These are phyloP conservation scores for Colletotrichum tabaci DNA, from an alignment of 2,329 filamentous ascomycete genomes.

Conservation along the genomic window DNA sequence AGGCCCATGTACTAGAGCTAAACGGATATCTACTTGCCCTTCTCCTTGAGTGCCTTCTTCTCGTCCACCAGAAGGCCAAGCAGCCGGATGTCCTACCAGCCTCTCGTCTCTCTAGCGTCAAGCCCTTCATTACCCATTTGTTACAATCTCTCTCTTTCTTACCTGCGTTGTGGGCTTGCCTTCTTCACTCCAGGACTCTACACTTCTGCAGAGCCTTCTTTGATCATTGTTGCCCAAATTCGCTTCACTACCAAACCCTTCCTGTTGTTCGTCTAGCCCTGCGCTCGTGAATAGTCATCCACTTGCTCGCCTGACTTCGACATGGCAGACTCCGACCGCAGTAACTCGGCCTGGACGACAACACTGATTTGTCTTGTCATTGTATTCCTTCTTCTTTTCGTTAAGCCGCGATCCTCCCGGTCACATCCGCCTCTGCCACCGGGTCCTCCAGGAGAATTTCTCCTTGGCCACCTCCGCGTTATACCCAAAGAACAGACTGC, in stretches of 20 bases:
- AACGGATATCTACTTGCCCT: constrained; percentile 1
- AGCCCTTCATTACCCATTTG: background rate
- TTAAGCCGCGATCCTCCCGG: constrained; percentile 29
- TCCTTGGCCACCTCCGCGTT: constrained; percentile 57
- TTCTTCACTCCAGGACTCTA: background rate
- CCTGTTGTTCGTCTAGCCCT: background rate
- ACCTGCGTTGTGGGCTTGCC: background rate
- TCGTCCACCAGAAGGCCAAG: background rate
- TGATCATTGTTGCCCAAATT: background rate
- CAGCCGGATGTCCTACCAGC: background rate
- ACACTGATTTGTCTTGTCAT: constrained; percentile 24
- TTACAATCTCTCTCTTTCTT: background rate
- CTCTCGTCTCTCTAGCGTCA: constrained; percentile 13
- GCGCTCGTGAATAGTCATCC: background rate
- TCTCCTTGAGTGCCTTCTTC: constrained; percentile 1
- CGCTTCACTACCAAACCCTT: background rate
- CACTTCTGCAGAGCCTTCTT: background rate
- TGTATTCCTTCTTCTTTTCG: constrained; percentile 23
- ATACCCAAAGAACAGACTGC: constrained; percentile 46
- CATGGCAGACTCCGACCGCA: constrained; percentile 8
- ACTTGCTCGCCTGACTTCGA: background rate
- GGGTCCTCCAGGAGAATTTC: constrained; percentile 46
- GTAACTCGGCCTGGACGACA: constrained; percentile 23
- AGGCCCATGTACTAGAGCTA: constrained; percentile 30
- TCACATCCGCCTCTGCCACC: constrained; percentile 39